Base-by-base conservation (phyloP, 352 stramenopile species). In the Peronosclerospora sorghi region DNA sequence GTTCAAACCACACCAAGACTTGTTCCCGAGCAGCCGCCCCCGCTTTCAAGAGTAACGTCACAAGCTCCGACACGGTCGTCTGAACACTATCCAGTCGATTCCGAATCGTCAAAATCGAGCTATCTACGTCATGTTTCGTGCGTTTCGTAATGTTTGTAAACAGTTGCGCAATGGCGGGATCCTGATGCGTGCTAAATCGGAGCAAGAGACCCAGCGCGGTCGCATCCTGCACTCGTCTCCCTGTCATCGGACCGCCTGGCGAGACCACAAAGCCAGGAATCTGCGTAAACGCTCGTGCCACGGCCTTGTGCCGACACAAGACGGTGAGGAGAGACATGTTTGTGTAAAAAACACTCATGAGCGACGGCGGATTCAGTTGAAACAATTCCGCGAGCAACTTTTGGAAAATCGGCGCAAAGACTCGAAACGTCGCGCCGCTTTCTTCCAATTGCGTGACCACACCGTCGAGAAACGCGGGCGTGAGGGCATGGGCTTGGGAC, bases 81-180 rank as follows among this genome's bases (percentile, higher is more conserved):
- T 85, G 73, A 12, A 90, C 55, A n/a, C 59, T 77, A 48, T 80
- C 59, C 23, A 92, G 50, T 41, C 86, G 83, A 34, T 53, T 75
- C 13, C 78, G 76, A 51, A 87, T 59, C 2, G 67, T 59, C 14
- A 65, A 32, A 24, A 89, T 64, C 21, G 74, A 80, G 51, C 82
- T 78, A 45, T 91, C 71, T 26, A 89, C 68, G 35, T 89, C 71
- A 12, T 67, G 74, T 54, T 83, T 84, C 18, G 74, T 86, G 8
- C 78, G 71, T 56, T 88, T 91, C 2, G 78, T 85, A 37, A 91
- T 81, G 51, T 91, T 88, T 5, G 67, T 51, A 30, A 91, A 91
- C 69, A 91, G 78, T 48, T 91, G 75, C 47, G 75, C 65, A 5
- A 91, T 68, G 0, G 67, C 70, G 4, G 78, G 75, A 44, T 88